Base-by-base conservation (phyloP, 2,329 filamentous ascomycete species). In the Ophiostoma quercus region DNA sequence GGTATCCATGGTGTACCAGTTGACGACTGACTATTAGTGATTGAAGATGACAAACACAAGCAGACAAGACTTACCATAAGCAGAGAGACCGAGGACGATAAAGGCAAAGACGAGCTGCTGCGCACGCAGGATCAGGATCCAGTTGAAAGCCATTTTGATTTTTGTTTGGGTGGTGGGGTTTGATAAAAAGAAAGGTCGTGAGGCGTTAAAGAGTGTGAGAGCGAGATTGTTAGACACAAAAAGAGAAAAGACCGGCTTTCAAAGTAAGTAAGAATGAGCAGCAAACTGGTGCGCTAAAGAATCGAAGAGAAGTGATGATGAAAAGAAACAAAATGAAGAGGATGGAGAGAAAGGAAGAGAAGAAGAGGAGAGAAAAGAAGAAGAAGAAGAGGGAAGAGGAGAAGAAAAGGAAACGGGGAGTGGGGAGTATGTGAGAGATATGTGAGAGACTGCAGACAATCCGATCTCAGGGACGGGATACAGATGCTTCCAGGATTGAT, bases 1-100 rank as follows among this genome's bases (percentile, higher is more conserved):
- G 75, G 84, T 89, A 74, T 86, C 79, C 71, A 78, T 79, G 76
- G 84, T 81, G 77, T 87, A 88, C 84, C 85, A 88, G 77, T 88
- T 81, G 73, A 84, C 80, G 70, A 89, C 87, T 89, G 69, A 4
- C 34, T 22, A 34, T 65, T 65, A 65, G 62, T 39, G 16, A 7
- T 62, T 3, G 3, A 12, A n/a, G 22, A 6, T 2, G 19, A n/a
- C 11, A 6, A 7, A 9, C 47, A 25, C 19, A 1, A 6, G 6
- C 16, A 47, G 43, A 7, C 16, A 29, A 34, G 19, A 71, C 74
- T 4, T 80, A 86, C 84, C 83, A 75, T 82, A 85, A 67, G 77
- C 79, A 34, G 84, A 82, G 4, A 86, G 79, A 51, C 77, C 79
- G 51, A 87, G 73, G n/a, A 84, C 77, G 19, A 82, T 76, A 39